phyloP scores from a whole-genome alignment of 176 grass and related monocot species.

The Canna indica region DNA sequence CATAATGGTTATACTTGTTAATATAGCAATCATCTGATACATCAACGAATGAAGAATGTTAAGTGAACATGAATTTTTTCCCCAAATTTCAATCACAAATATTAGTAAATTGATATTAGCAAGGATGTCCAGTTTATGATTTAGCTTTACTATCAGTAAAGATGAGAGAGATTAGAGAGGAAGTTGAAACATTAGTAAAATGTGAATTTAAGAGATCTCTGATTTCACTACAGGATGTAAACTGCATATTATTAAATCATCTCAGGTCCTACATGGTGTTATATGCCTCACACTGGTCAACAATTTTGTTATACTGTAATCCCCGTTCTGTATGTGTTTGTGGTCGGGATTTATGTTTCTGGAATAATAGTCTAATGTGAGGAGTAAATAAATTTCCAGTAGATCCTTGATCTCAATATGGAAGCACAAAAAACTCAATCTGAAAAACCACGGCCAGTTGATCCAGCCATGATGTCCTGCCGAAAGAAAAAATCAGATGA shows the following conservation, averaged over 20 bases:
- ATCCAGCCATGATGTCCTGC: conserved; percentile 56
- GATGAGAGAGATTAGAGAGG: background rate
- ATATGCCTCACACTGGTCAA: background rate
- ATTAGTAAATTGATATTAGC: background rate
- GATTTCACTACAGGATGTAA: too few relatives aligned
- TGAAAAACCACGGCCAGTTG: conserved; percentile 21
- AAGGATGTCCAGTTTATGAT: background rate
- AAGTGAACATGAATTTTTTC: background rate
- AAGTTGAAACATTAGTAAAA: background rate
- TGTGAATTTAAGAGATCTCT: background rate
- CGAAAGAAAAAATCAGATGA: conserved; percentile 75
- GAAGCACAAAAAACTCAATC: conserved; percentile 39
- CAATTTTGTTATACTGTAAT: background rate
- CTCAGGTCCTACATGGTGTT: too few relatives aligned
- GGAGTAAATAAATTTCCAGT: background rate
- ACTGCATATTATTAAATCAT: too few relatives aligned
- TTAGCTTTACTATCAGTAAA: background rate
- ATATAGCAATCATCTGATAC: too few relatives aligned
- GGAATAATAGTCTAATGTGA: background rate
- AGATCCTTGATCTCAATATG: conserved; percentile 28
- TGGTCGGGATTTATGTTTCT: too few relatives aligned
- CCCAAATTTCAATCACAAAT: background rate
- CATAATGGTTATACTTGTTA: too few relatives aligned
- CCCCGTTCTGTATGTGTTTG: too few relatives aligned
- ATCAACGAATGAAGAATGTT: too few relatives aligned